A percentile compares a stretch with the other conserved stretches of the same genome.
phyloP scores from a whole-genome alignment of 768 basidiomycete genomes.

The Myochromella boudieri region DNA sequence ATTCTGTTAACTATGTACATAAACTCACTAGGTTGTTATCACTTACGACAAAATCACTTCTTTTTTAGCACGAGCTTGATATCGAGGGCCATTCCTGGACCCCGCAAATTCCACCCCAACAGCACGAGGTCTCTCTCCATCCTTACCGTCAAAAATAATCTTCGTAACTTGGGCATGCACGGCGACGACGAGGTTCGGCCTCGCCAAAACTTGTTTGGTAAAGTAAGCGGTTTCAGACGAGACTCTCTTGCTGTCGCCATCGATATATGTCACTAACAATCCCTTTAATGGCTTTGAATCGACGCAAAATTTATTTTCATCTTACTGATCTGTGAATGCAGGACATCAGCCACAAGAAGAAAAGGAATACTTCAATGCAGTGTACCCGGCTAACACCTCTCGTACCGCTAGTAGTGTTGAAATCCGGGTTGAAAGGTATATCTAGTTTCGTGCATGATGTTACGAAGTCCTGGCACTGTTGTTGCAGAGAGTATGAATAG shows the following conservation, averaged over 20 bases:
- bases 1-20: neutral
- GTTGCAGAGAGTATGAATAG: constrained; percentile 42
- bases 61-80: constrained; percentile 44
- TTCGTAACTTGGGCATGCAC: constrained; percentile 52
- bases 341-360: neutral
- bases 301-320: neutral
- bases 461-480: constrained; percentile 43
- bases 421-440: constrained; percentile 52
- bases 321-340: constrained; percentile 28
- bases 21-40: neutral
- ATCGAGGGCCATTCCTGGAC: constrained; percentile 31
- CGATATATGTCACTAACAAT: constrained; percentile 62
- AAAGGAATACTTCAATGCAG: neutral
- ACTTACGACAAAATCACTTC: constrained; percentile 58
- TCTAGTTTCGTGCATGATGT: constrained; percentile 50
- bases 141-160: constrained; percentile 41
- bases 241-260: constrained; percentile 46
- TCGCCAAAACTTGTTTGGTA: constrained; percentile 53
- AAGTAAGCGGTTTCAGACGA: constrained; percentile 65
- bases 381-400: constrained; percentile 55
- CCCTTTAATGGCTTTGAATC: neutral
- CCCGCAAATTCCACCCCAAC: constrained; percentile 57
- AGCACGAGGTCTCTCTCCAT: constrained; percentile 36
- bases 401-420: constrained; percentile 55
- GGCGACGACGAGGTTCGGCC: constrained; percentile 61